Conservation (phyloP, 352 stramenopile species). For the Pythium utonaiense region DNA sequence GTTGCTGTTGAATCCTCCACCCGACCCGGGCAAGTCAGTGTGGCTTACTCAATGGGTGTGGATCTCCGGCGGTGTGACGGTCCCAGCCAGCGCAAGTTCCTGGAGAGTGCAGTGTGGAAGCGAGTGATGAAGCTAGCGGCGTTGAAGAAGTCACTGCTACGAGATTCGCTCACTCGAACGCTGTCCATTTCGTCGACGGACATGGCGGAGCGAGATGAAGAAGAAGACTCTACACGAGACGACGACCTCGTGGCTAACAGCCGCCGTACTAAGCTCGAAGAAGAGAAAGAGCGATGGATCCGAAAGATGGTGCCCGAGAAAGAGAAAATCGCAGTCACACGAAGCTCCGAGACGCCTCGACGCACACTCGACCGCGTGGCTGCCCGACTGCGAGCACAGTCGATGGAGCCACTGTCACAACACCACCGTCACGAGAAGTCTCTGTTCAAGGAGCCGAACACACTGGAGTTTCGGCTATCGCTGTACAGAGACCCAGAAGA, state of each 20-base stretch:
- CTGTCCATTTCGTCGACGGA: slow-evolving; percentile 17
- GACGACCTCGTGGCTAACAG: neutral
- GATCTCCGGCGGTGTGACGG: slow-evolving; percentile 8
- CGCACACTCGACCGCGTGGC: neutral
- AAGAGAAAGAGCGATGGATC: neutral
- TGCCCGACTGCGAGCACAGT: slow-evolving; percentile 10
- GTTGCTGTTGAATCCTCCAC: slow-evolving; percentile 21
- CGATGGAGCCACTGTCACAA: slow-evolving; percentile 6
- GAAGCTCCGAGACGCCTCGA: neutral
- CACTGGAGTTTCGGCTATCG: slow-evolving; percentile 18
- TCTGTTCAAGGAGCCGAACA: slow-evolving; percentile 8
- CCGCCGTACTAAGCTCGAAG: neutral
- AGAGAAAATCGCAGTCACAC: neutral
- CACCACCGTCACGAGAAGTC: slow-evolving; percentile 1
- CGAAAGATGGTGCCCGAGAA: neutral
- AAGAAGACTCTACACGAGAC: neutral
- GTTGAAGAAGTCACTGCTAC: slow-evolving; percentile 17
- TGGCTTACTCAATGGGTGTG: slow-evolving; percentile 19
- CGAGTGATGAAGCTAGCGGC: slow-evolving; percentile 24
- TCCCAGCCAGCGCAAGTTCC: slow-evolving; percentile 1
- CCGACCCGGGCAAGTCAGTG: slow-evolving; percentile 9
- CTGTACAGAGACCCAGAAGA: slow-evolving; percentile 17
- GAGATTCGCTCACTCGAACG: slow-evolving; percentile 13
- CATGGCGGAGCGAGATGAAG: neutral
- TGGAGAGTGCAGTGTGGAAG: slow-evolving; percentile 23